Evolutionary conservation across 2,329 filamentous ascomycete species (phyloP).

Genomic region (Lachnellula cervina): DNA sequence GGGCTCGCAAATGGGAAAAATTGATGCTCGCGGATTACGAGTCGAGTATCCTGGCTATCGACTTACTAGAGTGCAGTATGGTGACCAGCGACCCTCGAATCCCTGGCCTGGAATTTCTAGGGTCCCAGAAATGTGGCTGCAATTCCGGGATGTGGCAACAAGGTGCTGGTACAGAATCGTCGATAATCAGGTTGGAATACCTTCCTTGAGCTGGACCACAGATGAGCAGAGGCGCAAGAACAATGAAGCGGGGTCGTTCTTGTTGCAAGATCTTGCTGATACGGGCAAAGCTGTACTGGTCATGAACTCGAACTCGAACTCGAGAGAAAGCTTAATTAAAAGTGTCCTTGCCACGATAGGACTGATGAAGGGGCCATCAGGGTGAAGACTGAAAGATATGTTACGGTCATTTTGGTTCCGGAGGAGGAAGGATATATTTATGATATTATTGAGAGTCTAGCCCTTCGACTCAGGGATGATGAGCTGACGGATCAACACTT

Average conservation of each 20-base stretch:
- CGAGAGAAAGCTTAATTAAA: background rate
- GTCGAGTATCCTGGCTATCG: slow-evolving; percentile 1
- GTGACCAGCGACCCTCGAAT: slow-evolving; percentile 5
- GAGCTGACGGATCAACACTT: slow-evolving; percentile 1
- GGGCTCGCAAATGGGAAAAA: background rate
- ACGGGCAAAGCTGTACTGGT: slow-evolving; percentile 2
- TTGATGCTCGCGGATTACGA: slow-evolving; percentile 1
- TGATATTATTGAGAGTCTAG: slow-evolving; percentile 1
- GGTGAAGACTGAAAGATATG: background rate
- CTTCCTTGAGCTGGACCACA: background rate
- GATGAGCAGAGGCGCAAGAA: slow-evolving; percentile 8
- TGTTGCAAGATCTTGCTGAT: slow-evolving; percentile 9
- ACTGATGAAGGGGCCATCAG: background rate
- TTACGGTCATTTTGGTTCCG: background rate
- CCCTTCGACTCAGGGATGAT: background rate
- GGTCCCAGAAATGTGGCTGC: slow-evolving; percentile 3
- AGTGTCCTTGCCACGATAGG: background rate
- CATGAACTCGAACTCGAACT: background rate
- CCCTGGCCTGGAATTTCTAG: slow-evolving; percentile 7
- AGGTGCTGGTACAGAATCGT: slow-evolving; percentile 2
- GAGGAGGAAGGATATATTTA: slow-evolving; percentile 5
- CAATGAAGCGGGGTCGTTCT: slow-evolving; percentile 5
- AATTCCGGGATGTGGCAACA: slow-evolving; percentile 1
- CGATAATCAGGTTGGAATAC: slow-evolving; percentile 1
- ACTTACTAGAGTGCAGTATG: background rate